Evolutionary conservation across 345 rosid species (phyloP).

Genomic region (Dimocarpus longan): DNA sequence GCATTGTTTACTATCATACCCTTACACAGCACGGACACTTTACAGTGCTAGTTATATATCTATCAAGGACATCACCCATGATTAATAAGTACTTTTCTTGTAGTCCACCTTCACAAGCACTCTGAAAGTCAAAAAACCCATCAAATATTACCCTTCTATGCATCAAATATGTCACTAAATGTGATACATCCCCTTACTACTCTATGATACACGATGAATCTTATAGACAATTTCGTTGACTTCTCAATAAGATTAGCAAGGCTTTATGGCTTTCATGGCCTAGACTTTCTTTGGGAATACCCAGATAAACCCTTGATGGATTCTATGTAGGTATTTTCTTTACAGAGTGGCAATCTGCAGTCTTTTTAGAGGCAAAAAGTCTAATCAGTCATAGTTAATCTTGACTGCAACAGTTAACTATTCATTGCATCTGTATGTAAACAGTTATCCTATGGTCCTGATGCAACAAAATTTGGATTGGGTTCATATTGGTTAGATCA

Average conservation of each 20-base stretch:
- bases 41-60: too few relatives aligned
- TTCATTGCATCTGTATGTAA: background rate
- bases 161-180: too few relatives aligned
- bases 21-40: too few relatives aligned
- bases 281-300: conserved; percentile 27
- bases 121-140: too few relatives aligned
- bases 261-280: conserved; percentile 21
- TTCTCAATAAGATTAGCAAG: background rate
- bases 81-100: too few relatives aligned
- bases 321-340: conserved; percentile 16
- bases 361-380: background rate
- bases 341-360: conserved; percentile 28
- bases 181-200: too few relatives aligned
- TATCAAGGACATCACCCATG: too few relatives aligned
- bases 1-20: too few relatives aligned
- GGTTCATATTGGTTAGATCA: conserved; percentile 1
- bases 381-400: conserved; percentile 18
- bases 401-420: conserved; percentile 13
- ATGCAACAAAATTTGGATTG: conserved; percentile 24
- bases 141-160: too few relatives aligned
- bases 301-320: conserved; percentile 16
- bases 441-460: conserved; percentile 18
- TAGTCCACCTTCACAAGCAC: too few relatives aligned
- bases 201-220: background rate
- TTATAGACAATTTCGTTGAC: background rate